A percentile compares a stretch with the other conserved stretches of the same genome.
Conservation (phyloP, 73 alveolate genomes). For the Paramecium tetraurelia region DNA sequence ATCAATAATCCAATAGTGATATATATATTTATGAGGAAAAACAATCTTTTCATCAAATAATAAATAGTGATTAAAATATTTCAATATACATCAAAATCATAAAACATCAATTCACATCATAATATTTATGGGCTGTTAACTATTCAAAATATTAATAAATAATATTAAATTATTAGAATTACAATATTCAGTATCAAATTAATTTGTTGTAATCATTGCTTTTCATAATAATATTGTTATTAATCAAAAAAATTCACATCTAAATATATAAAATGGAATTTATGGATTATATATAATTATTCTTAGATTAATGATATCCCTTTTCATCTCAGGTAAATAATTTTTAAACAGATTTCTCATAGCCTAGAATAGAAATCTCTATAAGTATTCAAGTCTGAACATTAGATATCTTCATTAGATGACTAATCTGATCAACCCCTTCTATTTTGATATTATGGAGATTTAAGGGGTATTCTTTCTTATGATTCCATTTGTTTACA, state of each 20-base stretch:
- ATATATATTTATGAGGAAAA: neutral
- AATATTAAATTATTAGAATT: neutral
- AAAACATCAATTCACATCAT: neutral
- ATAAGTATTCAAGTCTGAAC: too few species aligned
- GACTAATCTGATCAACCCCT: too few species aligned
- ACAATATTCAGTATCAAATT: neutral
- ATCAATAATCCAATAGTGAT: neutral
- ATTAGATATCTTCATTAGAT: too few species aligned
- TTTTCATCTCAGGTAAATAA: too few species aligned
- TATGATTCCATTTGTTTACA: too few species aligned
- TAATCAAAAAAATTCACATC: too few species aligned
- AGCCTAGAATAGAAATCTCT: too few species aligned
- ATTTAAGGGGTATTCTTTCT: too few species aligned
- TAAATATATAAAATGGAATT: too few species aligned
- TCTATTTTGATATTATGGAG: too few species aligned
- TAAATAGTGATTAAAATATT: neutral
- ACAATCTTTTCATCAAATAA: conserved; percentile 22
- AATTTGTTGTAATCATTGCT: neutral
- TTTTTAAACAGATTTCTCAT: too few species aligned
- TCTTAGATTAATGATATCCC: too few species aligned
- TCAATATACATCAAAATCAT: conserved; percentile 22
- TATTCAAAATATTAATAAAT: neutral
- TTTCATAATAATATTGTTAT: neutral
- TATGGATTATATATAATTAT: neutral
- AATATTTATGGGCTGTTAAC: neutral